Evolutionary conservation across 345 rosid genomes (phyloP).

Genomic region (Hibiscus tridactylites): DNA sequence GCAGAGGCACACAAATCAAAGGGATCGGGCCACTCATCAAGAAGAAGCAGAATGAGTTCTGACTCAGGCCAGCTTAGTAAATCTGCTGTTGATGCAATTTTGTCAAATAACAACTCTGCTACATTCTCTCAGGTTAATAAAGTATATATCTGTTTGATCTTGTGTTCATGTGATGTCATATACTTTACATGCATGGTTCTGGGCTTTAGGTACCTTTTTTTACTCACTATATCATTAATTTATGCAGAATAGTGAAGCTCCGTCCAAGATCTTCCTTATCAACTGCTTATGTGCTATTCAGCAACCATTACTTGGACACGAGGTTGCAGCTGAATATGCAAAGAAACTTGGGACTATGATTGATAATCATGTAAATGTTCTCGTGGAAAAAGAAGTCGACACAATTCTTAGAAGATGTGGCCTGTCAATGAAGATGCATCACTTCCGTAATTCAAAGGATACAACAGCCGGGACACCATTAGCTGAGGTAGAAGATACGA

Average conservation of each 20-base stretch:
- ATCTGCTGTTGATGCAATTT: conserved; percentile 88
- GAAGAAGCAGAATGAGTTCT: conserved; percentile 60
- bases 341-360: conserved; percentile 66
- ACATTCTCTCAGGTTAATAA: conserved; percentile 50
- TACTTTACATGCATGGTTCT: background rate
- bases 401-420: conserved; percentile 64
- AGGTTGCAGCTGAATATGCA: conserved; percentile 63
- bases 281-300: conserved; percentile 86
- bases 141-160: background rate
- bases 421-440: conserved; percentile 57
- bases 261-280: conserved; percentile 86
- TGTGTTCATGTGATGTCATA: background rate
- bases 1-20: conserved; percentile 92
- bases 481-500: conserved; percentile 59
- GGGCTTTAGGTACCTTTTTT: background rate
- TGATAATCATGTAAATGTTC: conserved; percentile 51
- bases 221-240: background rate
- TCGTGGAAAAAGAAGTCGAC: conserved; percentile 84
- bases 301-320: conserved; percentile 65
- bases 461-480: conserved; percentile 19
- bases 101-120: conserved; percentile 48
- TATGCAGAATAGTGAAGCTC: conserved; percentile 71
- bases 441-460: conserved; percentile 40
- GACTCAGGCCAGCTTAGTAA: conserved; percentile 53
- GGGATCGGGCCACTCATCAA: conserved; percentile 45